These are phyloP conservation scores for Bolboschoenoplectus hybrid DNA, from an alignment of 202 grass and related monocot genomes.

Conservation along the genomic window DNA sequence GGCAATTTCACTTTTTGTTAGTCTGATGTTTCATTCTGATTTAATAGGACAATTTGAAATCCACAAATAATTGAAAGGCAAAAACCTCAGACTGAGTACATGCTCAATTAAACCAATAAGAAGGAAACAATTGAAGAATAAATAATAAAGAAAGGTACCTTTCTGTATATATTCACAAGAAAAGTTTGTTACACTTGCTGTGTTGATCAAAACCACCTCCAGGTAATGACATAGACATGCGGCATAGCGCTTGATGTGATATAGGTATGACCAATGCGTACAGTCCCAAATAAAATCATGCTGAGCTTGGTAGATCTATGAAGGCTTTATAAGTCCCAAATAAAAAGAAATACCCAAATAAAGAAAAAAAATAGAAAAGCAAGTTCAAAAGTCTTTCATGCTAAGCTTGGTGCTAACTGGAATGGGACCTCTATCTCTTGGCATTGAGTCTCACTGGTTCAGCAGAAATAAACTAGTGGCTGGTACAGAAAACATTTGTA, in stretches of 20 bases:
- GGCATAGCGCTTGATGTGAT: background rate
- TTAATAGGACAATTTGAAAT: background rate
- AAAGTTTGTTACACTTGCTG: background rate
- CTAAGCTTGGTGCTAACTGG: slow-evolving; percentile 3
- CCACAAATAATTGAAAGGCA: background rate
- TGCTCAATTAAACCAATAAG: background rate
- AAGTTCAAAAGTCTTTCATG: background rate
- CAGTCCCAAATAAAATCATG: background rate
- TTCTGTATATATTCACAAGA: slow-evolving; percentile 35
- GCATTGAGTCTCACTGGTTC: background rate
- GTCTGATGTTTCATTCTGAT: background rate
- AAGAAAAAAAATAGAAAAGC: background rate
- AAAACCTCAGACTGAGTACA: background rate
- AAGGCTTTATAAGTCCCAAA: background rate
- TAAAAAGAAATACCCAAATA: background rate
- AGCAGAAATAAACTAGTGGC: background rate
- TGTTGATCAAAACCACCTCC: slow-evolving; percentile 8
- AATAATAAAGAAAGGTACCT: slow-evolving; percentile 23
- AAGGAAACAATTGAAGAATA: background rate
- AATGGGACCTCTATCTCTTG: background rate
- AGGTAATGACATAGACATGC: background rate
- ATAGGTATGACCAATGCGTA: slow-evolving; percentile 20
- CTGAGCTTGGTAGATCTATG: background rate
- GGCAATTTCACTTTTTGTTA: background rate
- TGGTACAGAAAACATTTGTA: slow-evolving; percentile 3